Conservation (phyloP, 1,284 basidiomycete genomes). For the Puccinia horiana region DNA sequence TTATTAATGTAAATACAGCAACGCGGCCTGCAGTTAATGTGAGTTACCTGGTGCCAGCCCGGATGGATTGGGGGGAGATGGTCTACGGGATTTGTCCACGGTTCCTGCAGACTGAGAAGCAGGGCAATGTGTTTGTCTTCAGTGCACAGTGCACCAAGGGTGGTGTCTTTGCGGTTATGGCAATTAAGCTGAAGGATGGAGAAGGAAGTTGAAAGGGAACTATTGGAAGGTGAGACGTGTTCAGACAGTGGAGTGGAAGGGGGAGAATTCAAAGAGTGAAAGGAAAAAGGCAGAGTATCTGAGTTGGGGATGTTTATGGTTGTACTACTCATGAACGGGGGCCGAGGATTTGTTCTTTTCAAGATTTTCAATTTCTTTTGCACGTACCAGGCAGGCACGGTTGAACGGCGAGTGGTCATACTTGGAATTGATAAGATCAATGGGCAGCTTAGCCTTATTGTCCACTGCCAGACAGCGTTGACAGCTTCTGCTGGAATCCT, state of each 20-base stretch:
- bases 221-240: background rate
- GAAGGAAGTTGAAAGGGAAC: background rate
- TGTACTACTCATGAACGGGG: constrained; percentile 9
- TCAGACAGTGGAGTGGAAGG: too few species aligned
- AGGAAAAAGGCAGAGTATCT: background rate
- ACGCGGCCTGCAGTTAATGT: background rate
- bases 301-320: background rate
- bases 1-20: constrained; percentile 25
- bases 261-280: background rate
- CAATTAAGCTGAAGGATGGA: constrained; percentile 18
- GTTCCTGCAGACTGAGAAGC: background rate
- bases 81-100: constrained; percentile 1
- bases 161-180: constrained; percentile 26
- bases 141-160: background rate
- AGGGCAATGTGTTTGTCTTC: background rate
- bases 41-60: constrained; percentile 4
- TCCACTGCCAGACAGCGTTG: background rate
- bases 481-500: background rate
- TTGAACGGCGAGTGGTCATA: background rate
- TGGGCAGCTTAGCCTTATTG: background rate
- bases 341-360: background rate
- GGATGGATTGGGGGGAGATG: background rate
- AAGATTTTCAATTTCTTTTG: background rate
- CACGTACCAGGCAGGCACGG: background rate
- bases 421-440: background rate